Conservation (phyloP, 2,329 filamentous ascomycete genomes). For the Aspergillus amoenus region DNA sequence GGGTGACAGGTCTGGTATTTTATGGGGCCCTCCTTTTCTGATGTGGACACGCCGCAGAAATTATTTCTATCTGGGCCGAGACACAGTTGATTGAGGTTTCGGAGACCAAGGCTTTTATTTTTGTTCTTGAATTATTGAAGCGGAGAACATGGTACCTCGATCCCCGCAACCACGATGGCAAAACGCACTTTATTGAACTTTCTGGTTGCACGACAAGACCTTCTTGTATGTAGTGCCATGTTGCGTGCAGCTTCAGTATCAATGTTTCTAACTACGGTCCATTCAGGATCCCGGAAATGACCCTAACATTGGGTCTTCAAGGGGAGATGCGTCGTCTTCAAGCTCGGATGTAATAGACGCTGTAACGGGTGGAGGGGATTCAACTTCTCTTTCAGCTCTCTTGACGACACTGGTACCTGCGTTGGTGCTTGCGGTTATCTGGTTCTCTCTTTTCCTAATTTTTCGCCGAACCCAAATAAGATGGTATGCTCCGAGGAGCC, state of each 20-base stretch:
- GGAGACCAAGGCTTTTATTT: neutral
- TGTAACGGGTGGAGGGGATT: constrained; percentile 31
- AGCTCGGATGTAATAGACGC: constrained; percentile 30
- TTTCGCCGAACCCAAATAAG: constrained; percentile 46
- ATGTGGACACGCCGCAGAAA: neutral
- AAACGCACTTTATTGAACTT: constrained; percentile 1
- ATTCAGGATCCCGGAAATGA: constrained; percentile 39
- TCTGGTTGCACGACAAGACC: constrained; percentile 5
- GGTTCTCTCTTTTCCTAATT: constrained; percentile 47
- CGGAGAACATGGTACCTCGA: neutral
- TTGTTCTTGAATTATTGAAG: neutral
- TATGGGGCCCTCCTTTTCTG: neutral
- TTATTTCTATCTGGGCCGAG: constrained; percentile 4
- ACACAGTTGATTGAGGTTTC: neutral
- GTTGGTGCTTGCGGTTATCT: constrained; percentile 44
- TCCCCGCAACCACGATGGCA: constrained; percentile 1
- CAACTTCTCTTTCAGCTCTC: constrained; percentile 52
- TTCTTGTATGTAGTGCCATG: constrained; percentile 13
- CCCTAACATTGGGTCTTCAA: constrained; percentile 42
- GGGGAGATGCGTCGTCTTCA: constrained; percentile 38
- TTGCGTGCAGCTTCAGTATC: neutral
- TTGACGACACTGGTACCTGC: constrained; percentile 51
- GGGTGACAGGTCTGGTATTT: constrained; percentile 31
- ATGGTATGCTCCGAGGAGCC: constrained; percentile 47
- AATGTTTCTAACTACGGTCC: neutral